Base-by-base conservation (phyloP, 1,139 yeast genomes). In the Hemisphaericaspora xylanilytica region DNA sequence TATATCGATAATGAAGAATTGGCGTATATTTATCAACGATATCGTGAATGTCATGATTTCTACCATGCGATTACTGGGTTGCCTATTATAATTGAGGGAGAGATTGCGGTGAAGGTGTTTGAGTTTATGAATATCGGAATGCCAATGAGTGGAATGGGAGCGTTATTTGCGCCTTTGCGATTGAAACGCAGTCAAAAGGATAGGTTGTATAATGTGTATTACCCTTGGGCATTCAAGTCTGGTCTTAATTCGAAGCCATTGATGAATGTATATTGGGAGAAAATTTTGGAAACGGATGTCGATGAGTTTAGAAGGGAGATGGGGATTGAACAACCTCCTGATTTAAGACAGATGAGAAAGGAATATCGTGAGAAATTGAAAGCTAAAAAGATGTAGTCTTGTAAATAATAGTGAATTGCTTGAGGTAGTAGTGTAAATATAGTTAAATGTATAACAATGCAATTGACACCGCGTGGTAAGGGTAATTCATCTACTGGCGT, bases 41-140 rank as follows among this genome's bases (percentile, higher is more conserved):
- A 92, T 60, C 77, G 99, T 38, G 97, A 92, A 57, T 90, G 97
- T 56, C 99, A 92, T 53, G 99, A 92, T 59, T 92, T 92, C 54
- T 92, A 89, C 56, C 99, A 92, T 59, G 88, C 97, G 2, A 73
- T 92, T 28, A 85, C 95, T 0, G 94, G 95, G 7, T 71, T 88
- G 38, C 97, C 97, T 0, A 86, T 90, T 32, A 83, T 86, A 30
- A 80, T 94, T 50, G 98, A 92, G 55, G 99, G 98, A 13, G 99
- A 92, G 57, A 85, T 92, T 37, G 88, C 96, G 0, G 85, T 92
- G 18, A 92, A 92, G 61, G 85, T 90, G 20, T 80, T 94, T 51
- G 99, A 92, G 61, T 95, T 81, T 56, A 85, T 92, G 59, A 92
- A 92, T 58, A 77, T 92, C 44, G 96, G 96, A 2, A 78, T 94